phyloP scores from a whole-genome alignment of 1,284 basidiomycete species.

The Schizophyllum amplum region DNA sequence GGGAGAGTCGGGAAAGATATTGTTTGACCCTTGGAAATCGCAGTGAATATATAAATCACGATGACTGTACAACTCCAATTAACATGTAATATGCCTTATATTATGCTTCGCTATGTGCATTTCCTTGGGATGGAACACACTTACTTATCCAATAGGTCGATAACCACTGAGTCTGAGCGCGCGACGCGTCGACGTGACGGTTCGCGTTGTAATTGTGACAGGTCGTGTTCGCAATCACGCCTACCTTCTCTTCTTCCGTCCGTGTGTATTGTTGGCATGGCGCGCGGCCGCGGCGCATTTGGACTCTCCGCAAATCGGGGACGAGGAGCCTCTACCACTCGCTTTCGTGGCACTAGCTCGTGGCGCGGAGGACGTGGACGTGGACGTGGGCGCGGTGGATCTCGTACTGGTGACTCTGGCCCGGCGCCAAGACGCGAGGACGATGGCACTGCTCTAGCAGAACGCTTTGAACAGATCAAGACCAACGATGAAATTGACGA shows the following conservation, averaged over 20 bases:
- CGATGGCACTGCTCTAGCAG: conserved; percentile 77
- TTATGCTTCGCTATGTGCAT: too few relatives aligned
- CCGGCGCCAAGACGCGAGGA: conserved; percentile 67
- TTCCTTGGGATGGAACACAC: too few relatives aligned
- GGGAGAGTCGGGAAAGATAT: conserved; percentile 61
- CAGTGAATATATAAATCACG: too few relatives aligned
- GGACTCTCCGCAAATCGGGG: conserved; percentile 15
- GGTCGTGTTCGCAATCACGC: not conserved
- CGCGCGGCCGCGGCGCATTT: conserved; percentile 16
- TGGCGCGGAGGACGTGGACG: conserved; percentile 46
- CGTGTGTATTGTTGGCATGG: conserved; percentile 10
- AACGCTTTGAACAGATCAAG: conserved; percentile 74
- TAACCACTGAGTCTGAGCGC: too few relatives aligned
- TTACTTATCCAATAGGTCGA: too few relatives aligned
- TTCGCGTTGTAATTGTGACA: too few relatives aligned
- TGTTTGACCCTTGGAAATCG: conserved; percentile 66
- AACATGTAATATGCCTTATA: too few relatives aligned
- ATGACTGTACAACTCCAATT: too few relatives aligned
- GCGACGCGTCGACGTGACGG: too few relatives aligned
- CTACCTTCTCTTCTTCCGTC: not conserved
- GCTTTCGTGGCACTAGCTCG: conserved; percentile 28
- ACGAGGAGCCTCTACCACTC: not conserved
- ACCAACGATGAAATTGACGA: conserved; percentile 87
- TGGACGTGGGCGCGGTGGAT: conserved; percentile 48
- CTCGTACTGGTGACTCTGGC: conserved; percentile 33